phyloP scores from a whole-genome alignment of 176 grass and related monocot genomes.

The Rhynchospora pubera region DNA sequence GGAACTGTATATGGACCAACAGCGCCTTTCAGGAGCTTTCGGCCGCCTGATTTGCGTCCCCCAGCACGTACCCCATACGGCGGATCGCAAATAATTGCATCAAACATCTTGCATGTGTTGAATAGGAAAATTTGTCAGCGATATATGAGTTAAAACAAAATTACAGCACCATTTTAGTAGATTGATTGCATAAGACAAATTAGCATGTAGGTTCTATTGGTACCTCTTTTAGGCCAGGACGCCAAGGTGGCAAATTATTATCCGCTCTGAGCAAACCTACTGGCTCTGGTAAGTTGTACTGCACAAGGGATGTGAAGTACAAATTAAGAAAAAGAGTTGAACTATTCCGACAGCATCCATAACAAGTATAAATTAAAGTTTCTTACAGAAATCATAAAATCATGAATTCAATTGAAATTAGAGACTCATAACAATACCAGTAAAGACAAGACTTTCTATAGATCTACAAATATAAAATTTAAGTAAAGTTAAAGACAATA shows the following conservation, averaged over 20 bases:
- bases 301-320: constrained; percentile 31
- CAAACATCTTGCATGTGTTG: constrained; percentile 45
- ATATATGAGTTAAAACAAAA: not conserved
- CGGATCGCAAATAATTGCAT: constrained; percentile 89
- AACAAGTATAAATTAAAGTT: not conserved
- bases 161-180: not conserved
- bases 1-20: constrained; percentile 79
- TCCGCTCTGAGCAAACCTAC: constrained; percentile 72
- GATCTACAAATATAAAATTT: not conserved
- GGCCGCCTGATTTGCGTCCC: constrained; percentile 78
- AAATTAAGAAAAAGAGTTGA: not conserved
- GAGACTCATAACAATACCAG: not conserved
- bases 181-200: not conserved
- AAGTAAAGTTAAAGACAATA: constrained; percentile 9
- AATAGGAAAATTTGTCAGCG: not conserved
- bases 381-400: not conserved
- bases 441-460: not conserved
- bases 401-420: not conserved
- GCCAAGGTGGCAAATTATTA: constrained; percentile 94
- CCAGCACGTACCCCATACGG: constrained; percentile 94
- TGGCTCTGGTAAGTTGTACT: constrained; percentile 91
- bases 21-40: constrained; percentile 66
- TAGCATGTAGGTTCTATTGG: not conserved
- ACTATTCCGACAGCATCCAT: not conserved
- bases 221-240: constrained; percentile 74